These are phyloP conservation scores for Globisporangium cederbergense DNA, from an alignment of 352 stramenopile species.

Conservation along the genomic window DNA sequence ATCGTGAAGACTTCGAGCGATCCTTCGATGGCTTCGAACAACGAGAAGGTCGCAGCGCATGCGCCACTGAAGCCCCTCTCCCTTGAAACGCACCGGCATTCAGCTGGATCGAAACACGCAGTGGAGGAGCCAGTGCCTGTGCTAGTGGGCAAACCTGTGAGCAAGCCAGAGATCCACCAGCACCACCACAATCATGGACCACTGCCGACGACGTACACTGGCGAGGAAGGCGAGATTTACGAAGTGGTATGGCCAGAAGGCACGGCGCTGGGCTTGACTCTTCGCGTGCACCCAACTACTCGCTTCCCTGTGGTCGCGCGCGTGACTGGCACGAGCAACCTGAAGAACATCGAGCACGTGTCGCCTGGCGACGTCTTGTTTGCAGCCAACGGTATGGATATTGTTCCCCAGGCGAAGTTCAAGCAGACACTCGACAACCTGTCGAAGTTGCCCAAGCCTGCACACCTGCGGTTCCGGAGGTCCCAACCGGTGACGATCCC, in stretches of 20 bases:
- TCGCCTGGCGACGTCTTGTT: constrained; percentile 66
- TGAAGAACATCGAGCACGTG: constrained; percentile 77
- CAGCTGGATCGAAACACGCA: constrained; percentile 19
- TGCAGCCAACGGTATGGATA: constrained; percentile 67
- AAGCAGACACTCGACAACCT: constrained; percentile 77
- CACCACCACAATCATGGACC: constrained; percentile 3
- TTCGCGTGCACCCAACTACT: constrained; percentile 68
- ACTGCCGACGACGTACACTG: constrained; percentile 20
- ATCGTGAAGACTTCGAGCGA: constrained; percentile 39
- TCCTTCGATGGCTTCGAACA: constrained; percentile 15
- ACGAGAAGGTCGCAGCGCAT: constrained; percentile 16
- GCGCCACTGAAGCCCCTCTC: constrained; percentile 38
- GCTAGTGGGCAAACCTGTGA: not conserved
- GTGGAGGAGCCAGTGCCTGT: constrained; percentile 13
- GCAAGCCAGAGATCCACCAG: constrained; percentile 3
- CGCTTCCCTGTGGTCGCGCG: constrained; percentile 67
- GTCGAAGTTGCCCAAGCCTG: constrained; percentile 65
- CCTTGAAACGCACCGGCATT: constrained; percentile 26
- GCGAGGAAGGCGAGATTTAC: constrained; percentile 57
- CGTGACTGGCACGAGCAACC: constrained; percentile 70
- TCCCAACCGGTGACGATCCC: constrained; percentile 31
- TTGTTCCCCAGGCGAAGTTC: constrained; percentile 72
- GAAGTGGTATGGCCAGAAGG: constrained; percentile 72
- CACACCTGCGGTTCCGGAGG: constrained; percentile 60
- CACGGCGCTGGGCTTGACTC: constrained; percentile 58